Percentiles rank a stretch among this genome's conserved stretches.
Conservation (phyloP, 2,329 filamentous ascomycete species). For the Endothia cerciana region DNA sequence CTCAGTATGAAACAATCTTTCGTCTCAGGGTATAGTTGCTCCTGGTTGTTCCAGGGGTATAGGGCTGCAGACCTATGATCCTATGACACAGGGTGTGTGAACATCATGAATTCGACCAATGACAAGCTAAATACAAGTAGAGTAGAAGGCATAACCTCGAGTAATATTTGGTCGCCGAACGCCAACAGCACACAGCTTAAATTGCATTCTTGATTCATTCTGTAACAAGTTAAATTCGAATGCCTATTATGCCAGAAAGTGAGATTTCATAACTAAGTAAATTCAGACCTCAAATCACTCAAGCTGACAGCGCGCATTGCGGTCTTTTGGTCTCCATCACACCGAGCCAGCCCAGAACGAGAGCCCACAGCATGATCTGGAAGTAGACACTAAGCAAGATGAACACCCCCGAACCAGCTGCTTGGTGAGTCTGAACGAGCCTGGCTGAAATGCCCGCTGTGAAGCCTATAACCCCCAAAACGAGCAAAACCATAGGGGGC, state of each 20-base stretch:
- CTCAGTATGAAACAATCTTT: neutral
- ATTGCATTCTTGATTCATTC: neutral
- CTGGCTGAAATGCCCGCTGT: neutral
- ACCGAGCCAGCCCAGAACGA: neutral
- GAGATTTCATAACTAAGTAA: too few species aligned
- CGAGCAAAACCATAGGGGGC: neutral
- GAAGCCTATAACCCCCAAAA: neutral
- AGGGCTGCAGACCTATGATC: neutral
- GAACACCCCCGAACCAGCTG: neutral
- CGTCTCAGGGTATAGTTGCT: neutral
- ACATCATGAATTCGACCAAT: neutral
- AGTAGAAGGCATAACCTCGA: neutral
- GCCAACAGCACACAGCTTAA: neutral
- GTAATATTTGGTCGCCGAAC: neutral
- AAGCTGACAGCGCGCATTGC: neutral
- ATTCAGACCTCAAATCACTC: neutral
- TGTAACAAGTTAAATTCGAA: too few species aligned
- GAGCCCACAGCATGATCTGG: too few species aligned
- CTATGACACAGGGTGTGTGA: neutral
- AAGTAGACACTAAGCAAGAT: neutral
- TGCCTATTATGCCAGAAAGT: too few species aligned
- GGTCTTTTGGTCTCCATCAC: neutral
- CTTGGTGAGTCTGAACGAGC: neutral
- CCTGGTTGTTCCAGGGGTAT: neutral
- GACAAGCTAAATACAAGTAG: neutral